These are phyloP conservation scores for Neonectria punicea DNA, from an alignment of 2,329 filamentous ascomycete species.

Conservation along the genomic window DNA sequence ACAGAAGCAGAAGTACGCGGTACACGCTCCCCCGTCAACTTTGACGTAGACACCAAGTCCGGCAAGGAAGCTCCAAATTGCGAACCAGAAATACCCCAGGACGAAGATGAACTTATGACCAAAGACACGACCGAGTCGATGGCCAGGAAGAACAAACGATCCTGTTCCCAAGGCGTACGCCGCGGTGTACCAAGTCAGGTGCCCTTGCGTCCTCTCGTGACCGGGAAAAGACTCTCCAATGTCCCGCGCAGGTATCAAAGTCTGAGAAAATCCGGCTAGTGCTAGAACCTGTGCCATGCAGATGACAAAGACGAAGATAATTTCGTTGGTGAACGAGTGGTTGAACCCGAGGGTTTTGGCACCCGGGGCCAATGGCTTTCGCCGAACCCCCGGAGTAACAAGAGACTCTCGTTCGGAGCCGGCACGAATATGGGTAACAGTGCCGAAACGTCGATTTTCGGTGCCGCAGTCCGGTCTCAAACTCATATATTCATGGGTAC, in stretches of 20 bases:
- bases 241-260: slow-evolving; percentile 33
- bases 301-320: slow-evolving; percentile 38
- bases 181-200: slow-evolving; percentile 40
- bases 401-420: slow-evolving; percentile 32
- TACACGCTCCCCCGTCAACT: slow-evolving; percentile 18
- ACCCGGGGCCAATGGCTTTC: slow-evolving; percentile 38
- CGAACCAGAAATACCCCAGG: slow-evolving; percentile 40
- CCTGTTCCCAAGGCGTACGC: slow-evolving; percentile 39
- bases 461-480: slow-evolving; percentile 34
- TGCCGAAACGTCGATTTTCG: slow-evolving; percentile 31
- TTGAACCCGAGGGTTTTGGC: slow-evolving; percentile 41
- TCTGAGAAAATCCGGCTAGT: slow-evolving; percentile 40
- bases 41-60: slow-evolving; percentile 36
- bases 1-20: slow-evolving; percentile 39
- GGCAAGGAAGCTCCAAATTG: slow-evolving; percentile 39
- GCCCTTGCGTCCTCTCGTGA: slow-evolving; percentile 31
- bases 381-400: slow-evolving; percentile 27
- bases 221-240: slow-evolving; percentile 37
- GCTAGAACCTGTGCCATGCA: slow-evolving; percentile 40
- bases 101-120: slow-evolving; percentile 38
- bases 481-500: slow-evolving; percentile 35
- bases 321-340: slow-evolving; percentile 38
- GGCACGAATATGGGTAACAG: slow-evolving; percentile 34
- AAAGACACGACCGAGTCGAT: slow-evolving; percentile 39
- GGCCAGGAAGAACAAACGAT: slow-evolving; percentile 32